phyloP scores from a whole-genome alignment of 2,329 filamentous ascomycete species.

The Sarocladium strictum region DNA sequence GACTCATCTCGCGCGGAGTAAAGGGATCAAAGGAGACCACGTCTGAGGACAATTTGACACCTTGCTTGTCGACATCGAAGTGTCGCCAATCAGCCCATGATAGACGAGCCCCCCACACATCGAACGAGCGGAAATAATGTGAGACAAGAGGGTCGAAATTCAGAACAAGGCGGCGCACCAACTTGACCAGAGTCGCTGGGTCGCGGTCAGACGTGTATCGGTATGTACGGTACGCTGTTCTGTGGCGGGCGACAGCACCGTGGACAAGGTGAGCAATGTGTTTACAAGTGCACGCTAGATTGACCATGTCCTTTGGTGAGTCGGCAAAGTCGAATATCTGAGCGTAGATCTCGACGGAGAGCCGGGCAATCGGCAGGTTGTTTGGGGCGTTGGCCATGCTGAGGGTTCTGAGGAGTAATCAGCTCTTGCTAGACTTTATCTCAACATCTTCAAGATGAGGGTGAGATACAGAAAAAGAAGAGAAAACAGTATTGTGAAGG shows the following conservation, averaged over 20 bases:
- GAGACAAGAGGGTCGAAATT: not conserved
- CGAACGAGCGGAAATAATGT: not conserved
- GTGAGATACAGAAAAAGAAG: too few species aligned
- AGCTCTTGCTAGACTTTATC: too few species aligned
- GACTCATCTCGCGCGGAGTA: not conserved
- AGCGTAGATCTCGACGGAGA: not conserved
- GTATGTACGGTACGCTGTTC: not conserved
- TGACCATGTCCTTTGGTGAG: not conserved
- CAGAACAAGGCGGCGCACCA: not conserved
- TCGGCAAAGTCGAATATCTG: not conserved
- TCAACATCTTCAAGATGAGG: too few species aligned
- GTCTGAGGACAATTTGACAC: not conserved
- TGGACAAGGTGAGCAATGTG: not conserved
- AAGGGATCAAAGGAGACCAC: not conserved
- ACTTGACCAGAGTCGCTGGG: not conserved
- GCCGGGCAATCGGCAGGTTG: not conserved
- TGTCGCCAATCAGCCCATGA: constrained; percentile 3
- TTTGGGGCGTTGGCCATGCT: not conserved
- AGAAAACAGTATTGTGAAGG: too few species aligned
- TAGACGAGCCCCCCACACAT: not conserved
- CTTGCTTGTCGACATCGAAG: not conserved
- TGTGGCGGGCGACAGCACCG: not conserved
- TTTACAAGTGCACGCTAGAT: not conserved
- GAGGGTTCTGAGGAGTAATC: not conserved
- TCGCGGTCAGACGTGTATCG: not conserved